Evolutionary conservation across 345 rosid genomes (phyloP), one percentile per base, ranked within the genome.

Genomic region (Moricandia moricandioides): DNA sequence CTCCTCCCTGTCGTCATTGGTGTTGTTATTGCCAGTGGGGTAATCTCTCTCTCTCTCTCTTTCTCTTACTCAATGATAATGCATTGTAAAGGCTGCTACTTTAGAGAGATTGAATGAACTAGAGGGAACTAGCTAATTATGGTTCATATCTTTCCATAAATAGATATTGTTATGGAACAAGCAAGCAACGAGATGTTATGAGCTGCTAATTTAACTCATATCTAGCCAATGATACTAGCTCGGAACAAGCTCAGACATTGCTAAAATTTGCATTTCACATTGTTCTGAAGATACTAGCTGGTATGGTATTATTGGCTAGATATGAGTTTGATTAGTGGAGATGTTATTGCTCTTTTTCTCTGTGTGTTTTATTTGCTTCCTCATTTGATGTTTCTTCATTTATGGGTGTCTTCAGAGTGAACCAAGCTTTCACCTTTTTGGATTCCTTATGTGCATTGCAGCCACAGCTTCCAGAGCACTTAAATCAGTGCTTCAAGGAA

Each of bases 391-490:
- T 13, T n/a, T 45, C 49, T 43, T 13, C 14, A 4, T 12, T 43
- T 39, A 9, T 13, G 49, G 12, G 49, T 43, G 3, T 37, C 1
- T 12, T 52, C 69, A 96, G 99, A 86, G 99, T 65, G 98, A 92
- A 77, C 99, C 99, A 10, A 96, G 98, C 84, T 96, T 92, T 84
- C 97, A 96, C 78, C 83, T 96, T 30, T 92, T 96, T 83, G 99
- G 99, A 82, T 96, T 96, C 63, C 81, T 96, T 59, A 89, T 92
- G 88, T 96, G 99, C 62, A 59, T 92, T 52, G 83, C 92, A 43
- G 99, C 99, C 31, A 96, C 99, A 4, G 98, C 96, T 76, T 96
- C 99, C 0, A 85, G 99, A 83, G 99, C 99, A 59, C 93, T 96
- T 55, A 96, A 96, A 76, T 91, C 99, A 27, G 99, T 96, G 56